phyloP scores from a whole-genome alignment of 2,329 filamentous ascomycete genomes.

The Cladosporium sp. region DNA sequence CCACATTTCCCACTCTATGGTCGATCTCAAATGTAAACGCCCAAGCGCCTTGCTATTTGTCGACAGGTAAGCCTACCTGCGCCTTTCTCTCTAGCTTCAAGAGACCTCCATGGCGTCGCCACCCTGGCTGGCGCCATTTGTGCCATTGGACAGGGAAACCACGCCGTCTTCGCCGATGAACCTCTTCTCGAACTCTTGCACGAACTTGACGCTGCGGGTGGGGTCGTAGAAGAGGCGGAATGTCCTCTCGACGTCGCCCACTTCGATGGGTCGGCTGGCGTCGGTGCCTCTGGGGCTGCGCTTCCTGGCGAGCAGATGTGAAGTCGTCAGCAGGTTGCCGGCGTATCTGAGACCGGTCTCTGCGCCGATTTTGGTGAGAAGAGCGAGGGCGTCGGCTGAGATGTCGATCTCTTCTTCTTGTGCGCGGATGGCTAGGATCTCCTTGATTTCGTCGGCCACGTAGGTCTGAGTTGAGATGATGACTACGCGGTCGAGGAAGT shows the following conservation, averaged over 20 bases:
- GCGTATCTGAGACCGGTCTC: slow-evolving; percentile 91
- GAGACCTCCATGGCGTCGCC: slow-evolving; percentile 66
- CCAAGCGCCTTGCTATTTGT: slow-evolving; percentile 7
- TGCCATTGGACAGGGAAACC: slow-evolving; percentile 59
- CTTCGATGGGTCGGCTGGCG: slow-evolving; percentile 49
- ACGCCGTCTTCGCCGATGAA: slow-evolving; percentile 82
- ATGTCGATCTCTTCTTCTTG: slow-evolving; percentile 95
- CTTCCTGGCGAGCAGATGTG: slow-evolving; percentile 81
- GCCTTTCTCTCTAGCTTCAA: slow-evolving; percentile 24
- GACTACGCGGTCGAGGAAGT: slow-evolving; percentile 92
- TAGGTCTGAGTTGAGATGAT: slow-evolving; percentile 94
- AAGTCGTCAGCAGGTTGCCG: slow-evolving; percentile 96
- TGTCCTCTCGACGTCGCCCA: slow-evolving; percentile 88
- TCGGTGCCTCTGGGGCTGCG: slow-evolving; percentile 65
- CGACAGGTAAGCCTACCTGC: slow-evolving; percentile 1
- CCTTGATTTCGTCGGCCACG: slow-evolving; percentile 74
- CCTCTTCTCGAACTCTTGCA: slow-evolving; percentile 82
- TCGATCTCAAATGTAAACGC: not conserved
- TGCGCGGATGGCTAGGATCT: slow-evolving; percentile 88
- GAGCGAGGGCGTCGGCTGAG: slow-evolving; percentile 79
- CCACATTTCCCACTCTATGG: not conserved
- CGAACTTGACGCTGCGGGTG: slow-evolving; percentile 80
- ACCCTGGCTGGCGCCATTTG: slow-evolving; percentile 40
- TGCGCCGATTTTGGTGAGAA: slow-evolving; percentile 91
- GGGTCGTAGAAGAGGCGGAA: slow-evolving; percentile 94